Percentiles rank a stretch among this genome's conserved stretches.
phyloP scores from a whole-genome alignment of 805 yeast species.

The Clavispora fructus region DNA sequence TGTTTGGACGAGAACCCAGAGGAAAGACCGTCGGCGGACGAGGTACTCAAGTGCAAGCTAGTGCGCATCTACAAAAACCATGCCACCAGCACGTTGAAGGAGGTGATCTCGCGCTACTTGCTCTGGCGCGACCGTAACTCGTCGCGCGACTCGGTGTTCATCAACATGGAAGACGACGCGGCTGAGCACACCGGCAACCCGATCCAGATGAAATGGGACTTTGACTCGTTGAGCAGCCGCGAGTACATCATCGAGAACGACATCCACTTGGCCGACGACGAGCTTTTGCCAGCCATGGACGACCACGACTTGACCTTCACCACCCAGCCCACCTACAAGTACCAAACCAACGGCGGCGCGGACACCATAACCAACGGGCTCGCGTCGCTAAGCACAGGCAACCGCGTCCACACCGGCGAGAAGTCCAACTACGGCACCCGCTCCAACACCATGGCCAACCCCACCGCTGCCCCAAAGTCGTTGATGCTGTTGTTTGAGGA shows the following conservation, averaged over 20 bases:
- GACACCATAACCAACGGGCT: constrained; percentile 22
- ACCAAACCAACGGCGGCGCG: constrained; percentile 6
- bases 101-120: constrained; percentile 67
- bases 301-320: constrained; percentile 26
- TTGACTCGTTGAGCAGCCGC: constrained; percentile 70
- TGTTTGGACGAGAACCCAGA: constrained; percentile 93
- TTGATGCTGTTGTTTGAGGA: constrained; percentile 13
- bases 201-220: constrained; percentile 75
- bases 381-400: constrained; percentile 10
- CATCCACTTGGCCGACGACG: constrained; percentile 31
- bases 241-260: constrained; percentile 73
- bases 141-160: constrained; percentile 47
- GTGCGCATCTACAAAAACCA: constrained; percentile 56
- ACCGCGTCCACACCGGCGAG: constrained; percentile 16
- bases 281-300: constrained; percentile 1
- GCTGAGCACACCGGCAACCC: constrained; percentile 13
- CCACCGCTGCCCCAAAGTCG: constrained; percentile 4
- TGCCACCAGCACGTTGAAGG: constrained; percentile 61
- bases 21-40: constrained; percentile 85
- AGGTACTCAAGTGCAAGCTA: constrained; percentile 67
- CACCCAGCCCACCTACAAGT: constrained; percentile 14
- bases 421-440: constrained; percentile 8
- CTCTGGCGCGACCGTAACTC: constrained; percentile 69
- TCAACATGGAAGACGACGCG: constrained; percentile 16
- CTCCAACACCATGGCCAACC: constrained; percentile 5